A percentile compares a stretch with the other conserved stretches of the same genome.
phyloP scores from a whole-genome alignment of 805 yeast species.

The Kuraishia piskuri region DNA sequence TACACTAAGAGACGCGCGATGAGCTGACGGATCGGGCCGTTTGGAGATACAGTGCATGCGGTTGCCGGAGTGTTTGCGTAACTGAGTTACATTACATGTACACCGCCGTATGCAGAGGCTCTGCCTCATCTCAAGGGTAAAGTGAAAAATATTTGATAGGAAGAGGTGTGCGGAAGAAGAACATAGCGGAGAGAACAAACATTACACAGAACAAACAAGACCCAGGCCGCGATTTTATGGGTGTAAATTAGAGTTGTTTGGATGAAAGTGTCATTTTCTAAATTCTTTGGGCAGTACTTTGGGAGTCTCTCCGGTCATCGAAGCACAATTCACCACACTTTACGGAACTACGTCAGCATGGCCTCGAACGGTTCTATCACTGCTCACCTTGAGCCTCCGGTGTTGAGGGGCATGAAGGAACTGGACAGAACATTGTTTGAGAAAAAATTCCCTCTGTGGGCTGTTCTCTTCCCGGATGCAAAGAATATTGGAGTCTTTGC shows the following conservation, averaged over 20 bases:
- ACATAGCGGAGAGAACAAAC: too few relatives aligned
- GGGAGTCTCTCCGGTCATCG: background rate
- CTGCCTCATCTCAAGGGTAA: background rate
- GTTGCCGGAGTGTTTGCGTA: background rate
- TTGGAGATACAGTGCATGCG: background rate
- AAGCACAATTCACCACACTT: background rate
- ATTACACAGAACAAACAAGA: too few relatives aligned
- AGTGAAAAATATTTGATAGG: background rate
- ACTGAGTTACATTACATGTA: too few relatives aligned
- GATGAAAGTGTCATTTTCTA: background rate
- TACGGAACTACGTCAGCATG: background rate
- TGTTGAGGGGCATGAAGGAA: constrained; percentile 51
- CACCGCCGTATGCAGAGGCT: background rate
- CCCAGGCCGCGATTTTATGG: too few relatives aligned
- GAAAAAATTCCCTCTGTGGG: constrained; percentile 49
- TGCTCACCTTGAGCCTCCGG: constrained; percentile 43
- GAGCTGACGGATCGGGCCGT: background rate
- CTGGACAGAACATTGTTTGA: constrained; percentile 63
- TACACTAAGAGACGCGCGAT: background rate
- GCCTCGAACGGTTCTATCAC: background rate
- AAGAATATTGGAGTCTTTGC: constrained; percentile 50
- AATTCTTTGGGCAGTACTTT: background rate
- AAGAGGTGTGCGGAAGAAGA: background rate
- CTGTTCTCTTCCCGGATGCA: constrained; percentile 65
- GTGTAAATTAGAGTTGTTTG: background rate